Evolutionary conservation across 108 stramenopile species (phyloP), one percentile per base, ranked within the genome.

Genomic region (Fistulifera solaris): DNA sequence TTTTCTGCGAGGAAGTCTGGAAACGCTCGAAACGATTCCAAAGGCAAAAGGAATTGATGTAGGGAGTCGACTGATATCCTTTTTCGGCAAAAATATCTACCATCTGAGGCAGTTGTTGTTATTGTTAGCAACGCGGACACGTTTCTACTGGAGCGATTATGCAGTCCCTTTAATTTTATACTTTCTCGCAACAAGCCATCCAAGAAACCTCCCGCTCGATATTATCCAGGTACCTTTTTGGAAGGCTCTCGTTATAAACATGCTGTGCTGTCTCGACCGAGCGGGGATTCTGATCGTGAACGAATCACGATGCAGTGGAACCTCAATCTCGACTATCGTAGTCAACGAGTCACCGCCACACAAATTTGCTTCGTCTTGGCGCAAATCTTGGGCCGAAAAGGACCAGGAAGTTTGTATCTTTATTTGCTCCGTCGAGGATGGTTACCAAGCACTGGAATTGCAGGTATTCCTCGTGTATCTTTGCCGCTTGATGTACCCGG

Each of bases 401-500:
- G 83, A 35, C 79, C 81, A n/a, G 87, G 82, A 11, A 80, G 77
- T 42, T 70, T 87, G 38, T 78, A 66, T 27, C 57, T 35, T n/a
- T 65, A 83, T 22, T 64, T 89, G 8, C 56, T 74, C 15, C 67
- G 65, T 16, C 70, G 77, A 25, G 63, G 68, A 53, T 89, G 87
- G 87, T 54, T 80, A 10, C 76, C 81, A 41, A 62, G 58, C 7
- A 19, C 3, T 17, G 77, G 75, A 15, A 61, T 64, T 2, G 58
- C 54, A 38, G 79, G 79, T 27, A 21, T 80, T 0, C 87, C 87
- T 19, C 59, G 79, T 48, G 77, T 89, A 13, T 66, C 81, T 3
- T 75, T 89, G 47, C 83, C 87, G 3, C 70, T 81, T 11, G 83
- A 89, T 48, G 77, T 89, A 2, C 50, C 62, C 42, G 83, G 87